Base-by-base conservation (phyloP, 208 protist species). In the Acanthamoeba castellanii region DNA sequence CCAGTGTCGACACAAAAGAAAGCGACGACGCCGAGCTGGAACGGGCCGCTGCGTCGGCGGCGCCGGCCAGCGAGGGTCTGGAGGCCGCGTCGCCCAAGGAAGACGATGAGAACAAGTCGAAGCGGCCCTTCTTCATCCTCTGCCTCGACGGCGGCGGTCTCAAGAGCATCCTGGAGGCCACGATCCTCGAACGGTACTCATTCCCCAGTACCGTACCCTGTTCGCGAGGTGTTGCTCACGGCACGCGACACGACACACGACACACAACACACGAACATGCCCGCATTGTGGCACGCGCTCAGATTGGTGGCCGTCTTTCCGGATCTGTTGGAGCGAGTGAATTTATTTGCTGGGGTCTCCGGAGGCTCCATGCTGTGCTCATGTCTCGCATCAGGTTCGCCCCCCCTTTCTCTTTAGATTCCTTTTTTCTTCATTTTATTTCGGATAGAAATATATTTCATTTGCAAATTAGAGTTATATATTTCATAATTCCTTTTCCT, bases 121-220 rank as follows among this genome's bases (percentile, higher is more conserved):
- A 92, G 42, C 11, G 66, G 20, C 89, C 37, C 18, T 94, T 82
- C 89, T 64, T 52, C 50, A 94, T 94, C 27, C 59, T 94, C n/a
- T 82, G 89, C 30, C 89, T 94, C 45, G 89, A 94, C 50, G 89
- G 89, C 66, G 89, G 89, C 6, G 89, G 89, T 0, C 66, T 94
- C 50, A 94, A 94, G 68, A 64, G 68, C 70, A 94, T 94, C n/a
- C 45, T 94, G 27, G 89, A 94, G 27, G 89, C 89, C 47, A 64
- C 52, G 18, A 94, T 94, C 50, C 89, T 94, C 32, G 66, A 94
- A 55, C 32, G 89, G 85, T 91, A 50, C 37, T 42, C 37, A 42
- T 42, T 42, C 37, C 11, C 11, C 52, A 57, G 11, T 7, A 66
- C 59, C 37, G 2, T 42, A 3, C 37, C 37, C 3, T 42, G 37